Evolutionary conservation across 306 rosid genomes (phyloP), one percentile per base, ranked within the genome.

Genomic region (Crotalaria pallida): DNA sequence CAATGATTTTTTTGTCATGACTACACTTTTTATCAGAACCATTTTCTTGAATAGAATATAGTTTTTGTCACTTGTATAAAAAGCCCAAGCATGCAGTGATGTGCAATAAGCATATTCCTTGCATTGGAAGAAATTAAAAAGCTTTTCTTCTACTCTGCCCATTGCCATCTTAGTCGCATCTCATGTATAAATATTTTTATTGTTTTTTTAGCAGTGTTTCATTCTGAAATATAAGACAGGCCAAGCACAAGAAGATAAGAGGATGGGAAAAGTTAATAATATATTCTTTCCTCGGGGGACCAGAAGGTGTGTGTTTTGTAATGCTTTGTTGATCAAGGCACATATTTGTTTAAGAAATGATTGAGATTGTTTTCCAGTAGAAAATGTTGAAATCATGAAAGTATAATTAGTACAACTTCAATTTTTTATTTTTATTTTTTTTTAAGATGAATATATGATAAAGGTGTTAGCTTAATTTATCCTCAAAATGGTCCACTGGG

Each of bases 211-310:
- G 52, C 82, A 94, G 92, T 91, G n/a, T n/a, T n/a, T n/a, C n/a
- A n/a, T 96, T 84, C 88, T 91, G 79, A 91, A 94, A 82, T 91
- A 81, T 74, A 91, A 94, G 87, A 91, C 96, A 19, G 96, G 91
- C 63, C 99, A 91, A 77, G 86, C 95, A n/a, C 99, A 91, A 74
- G 97, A 94, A 34, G 96, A 89, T 24, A 89, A 84, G 84, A 91
- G 88, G 85, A 90, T 88, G 94, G 96, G 85, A 71, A 88, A 84
- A 73, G 87, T 88, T 2, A 88, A 94, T 65, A 91, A 87, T 80
- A 83, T 91, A 74, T 91, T 94, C 84, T 94, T 91, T 85, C 77
- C 99, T 59, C 72, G 82, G 97, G 67, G 97, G 97, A 71, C 99
- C 99, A 60, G 91, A 91, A 58, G 95, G 97, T 93, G 74, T 58